Conservation (phyloP, 352 stramenopile species). For the Globisporangium nagaii region DNA sequence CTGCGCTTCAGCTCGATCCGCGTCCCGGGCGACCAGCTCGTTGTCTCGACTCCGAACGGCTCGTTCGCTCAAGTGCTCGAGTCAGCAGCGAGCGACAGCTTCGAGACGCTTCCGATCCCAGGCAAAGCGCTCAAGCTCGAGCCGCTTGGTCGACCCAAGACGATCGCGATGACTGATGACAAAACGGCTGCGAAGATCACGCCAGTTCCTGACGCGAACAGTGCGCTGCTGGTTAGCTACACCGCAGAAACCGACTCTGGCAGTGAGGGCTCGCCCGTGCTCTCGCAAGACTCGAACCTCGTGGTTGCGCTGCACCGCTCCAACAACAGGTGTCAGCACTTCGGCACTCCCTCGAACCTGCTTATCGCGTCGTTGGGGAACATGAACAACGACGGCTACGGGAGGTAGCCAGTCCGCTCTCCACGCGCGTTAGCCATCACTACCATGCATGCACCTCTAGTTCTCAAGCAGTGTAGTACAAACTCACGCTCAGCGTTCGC, state of each 20-base stretch:
- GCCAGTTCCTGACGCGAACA: slow-evolving; percentile 7
- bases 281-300: slow-evolving; percentile 12
- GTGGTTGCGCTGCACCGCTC: slow-evolving; percentile 27
- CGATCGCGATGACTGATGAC: slow-evolving; percentile 33
- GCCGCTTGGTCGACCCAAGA: slow-evolving; percentile 17
- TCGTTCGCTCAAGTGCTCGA: slow-evolving; percentile 8
- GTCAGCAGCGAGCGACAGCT: not conserved
- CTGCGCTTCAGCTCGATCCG: slow-evolving; percentile 12
- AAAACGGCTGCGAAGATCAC: slow-evolving; percentile 24
- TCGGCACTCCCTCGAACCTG: slow-evolving; percentile 10
- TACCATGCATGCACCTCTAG: too few relatives aligned
- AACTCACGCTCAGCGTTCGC: too few relatives aligned
- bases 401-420: too few relatives aligned
- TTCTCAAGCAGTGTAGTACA: too few relatives aligned
- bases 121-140: slow-evolving; percentile 13
- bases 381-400: not conserved
- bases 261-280: slow-evolving; percentile 23
- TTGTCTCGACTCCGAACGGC: slow-evolving; percentile 13
- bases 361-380: not conserved
- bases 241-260: slow-evolving; percentile 24
- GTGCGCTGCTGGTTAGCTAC: slow-evolving; percentile 21
- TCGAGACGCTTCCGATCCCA: slow-evolving; percentile 8
- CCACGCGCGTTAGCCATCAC: too few relatives aligned
- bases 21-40: slow-evolving; percentile 16
- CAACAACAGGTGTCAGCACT: slow-evolving; percentile 26